phyloP scores from a whole-genome alignment of 108 stramenopile genomes.

The Stephanodiscus triporus region DNA sequence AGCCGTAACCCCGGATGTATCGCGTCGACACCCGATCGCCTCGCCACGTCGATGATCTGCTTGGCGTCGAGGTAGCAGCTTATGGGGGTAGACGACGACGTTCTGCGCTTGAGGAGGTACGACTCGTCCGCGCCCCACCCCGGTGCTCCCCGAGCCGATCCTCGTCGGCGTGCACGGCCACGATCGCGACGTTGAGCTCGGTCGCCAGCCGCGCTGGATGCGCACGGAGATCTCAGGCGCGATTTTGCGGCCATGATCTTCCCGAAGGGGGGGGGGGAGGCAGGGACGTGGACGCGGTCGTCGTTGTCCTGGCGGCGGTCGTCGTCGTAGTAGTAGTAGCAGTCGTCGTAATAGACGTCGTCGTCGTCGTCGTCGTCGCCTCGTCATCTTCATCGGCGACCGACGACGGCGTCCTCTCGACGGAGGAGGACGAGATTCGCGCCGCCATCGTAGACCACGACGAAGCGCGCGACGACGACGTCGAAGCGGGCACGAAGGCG shows the following conservation, averaged over 20 bases:
- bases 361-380: no score
- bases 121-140: constrained; percentile 88
- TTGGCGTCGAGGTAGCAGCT: constrained; percentile 74
- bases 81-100: constrained; percentile 65
- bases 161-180: constrained; percentile 87
- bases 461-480: no score
- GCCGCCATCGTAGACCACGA: no score
- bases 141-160: constrained; percentile 93
- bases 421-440: no score
- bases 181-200: constrained; percentile 81
- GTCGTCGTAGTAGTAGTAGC: no score
- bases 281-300: no score
- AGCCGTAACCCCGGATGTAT: constrained; percentile 92
- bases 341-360: no score
- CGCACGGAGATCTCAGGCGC: constrained; percentile 95
- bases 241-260: constrained; percentile 87
- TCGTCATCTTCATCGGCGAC: no score
- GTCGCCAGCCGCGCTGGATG: constrained; percentile 91
- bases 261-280: constrained; percentile 35
- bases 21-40: constrained; percentile 80
- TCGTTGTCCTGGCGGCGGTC: no score
- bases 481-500: no score
- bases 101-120: constrained; percentile 65
- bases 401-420: no score
- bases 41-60: constrained; percentile 81